Conservation (phyloP, 2,329 filamentous ascomycete genomes). For the Xylariaceae sp. region DNA sequence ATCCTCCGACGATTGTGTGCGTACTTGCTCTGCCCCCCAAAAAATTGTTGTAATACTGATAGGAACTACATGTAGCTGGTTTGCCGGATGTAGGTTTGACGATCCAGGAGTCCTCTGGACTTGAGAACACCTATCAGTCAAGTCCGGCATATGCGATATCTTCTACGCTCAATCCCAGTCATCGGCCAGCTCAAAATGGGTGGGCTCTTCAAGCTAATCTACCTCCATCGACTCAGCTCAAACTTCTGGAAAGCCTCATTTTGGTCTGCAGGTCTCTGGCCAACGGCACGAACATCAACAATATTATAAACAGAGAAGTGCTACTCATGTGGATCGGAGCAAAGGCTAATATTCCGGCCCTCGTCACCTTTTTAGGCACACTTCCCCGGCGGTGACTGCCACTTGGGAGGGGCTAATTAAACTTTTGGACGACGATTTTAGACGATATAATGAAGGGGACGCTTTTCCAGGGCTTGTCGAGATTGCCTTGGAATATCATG, state of each 20-base stretch:
- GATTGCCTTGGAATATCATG: neutral
- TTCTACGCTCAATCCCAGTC: no score
- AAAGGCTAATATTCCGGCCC: neutral
- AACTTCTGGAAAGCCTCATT: neutral
- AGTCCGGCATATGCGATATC: no score
- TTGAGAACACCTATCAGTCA: no score
- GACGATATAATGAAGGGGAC: neutral
- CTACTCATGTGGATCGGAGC: neutral
- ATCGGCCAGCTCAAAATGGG: no score
- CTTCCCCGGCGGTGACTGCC: neutral
- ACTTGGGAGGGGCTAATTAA: neutral
- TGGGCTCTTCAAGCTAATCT: no score
- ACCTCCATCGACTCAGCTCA: neutral
- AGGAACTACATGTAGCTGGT: no score
- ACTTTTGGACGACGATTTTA: neutral
- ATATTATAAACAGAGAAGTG: neutral
- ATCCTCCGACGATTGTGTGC: no score
- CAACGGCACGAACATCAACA: neutral
- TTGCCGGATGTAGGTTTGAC: no score
- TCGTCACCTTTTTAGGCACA: neutral
- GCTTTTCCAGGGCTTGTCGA: slow-evolving; percentile 1
- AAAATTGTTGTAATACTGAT: no score
- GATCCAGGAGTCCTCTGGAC: no score
- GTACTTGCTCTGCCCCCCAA: no score
- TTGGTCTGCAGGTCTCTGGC: neutral